Evolutionary conservation across 768 basidiomycete species (phyloP), one percentile per base, ranked within the genome.

Genomic region (Auricularia cornea): DNA sequence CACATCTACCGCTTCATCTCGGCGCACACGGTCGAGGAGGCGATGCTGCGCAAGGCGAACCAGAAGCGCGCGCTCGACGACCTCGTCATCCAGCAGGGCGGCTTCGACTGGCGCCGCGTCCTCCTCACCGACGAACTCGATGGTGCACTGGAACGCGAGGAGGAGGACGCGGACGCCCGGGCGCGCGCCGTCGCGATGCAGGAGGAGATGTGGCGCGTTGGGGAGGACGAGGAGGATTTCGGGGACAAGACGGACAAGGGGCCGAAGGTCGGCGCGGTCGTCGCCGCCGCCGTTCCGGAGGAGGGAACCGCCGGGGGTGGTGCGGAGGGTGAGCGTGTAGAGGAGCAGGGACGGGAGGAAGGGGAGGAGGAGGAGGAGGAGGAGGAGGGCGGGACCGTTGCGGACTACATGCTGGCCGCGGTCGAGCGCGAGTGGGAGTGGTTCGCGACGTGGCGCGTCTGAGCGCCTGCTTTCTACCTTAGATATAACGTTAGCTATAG

Each of bases 1-100:
- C 92, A 97, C 72, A 95, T 98, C 68, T 97, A 96, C 74, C 89
- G 95, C 20, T 93, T 98, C 71, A 87, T 98, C 57, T 92, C 92
- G 11, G 80, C 84, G 64, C 83, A 90, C 74, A 95, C 95, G 0
- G 93, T 98, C 33, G 95, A 98, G 74, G 95, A 98, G 75, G 92
- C 94, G 60, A 90, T 98, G 84, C 83, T 98, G 33, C 88, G 88
- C 66, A 97, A 96, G 73, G 95, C 95, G n/a, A 95, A 98, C 68
- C 95, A 98, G 77, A 98, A 98, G 74, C 88, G 94, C 60, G 85
- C 89, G 10, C 78, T 98, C 63, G 93, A 97, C 72, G 88, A 84
- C 64, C 80, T 97, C 60, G 93, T 98, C 68, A 97, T 98, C 63
- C 92, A 94, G 71, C 87, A 86, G 70, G 95, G 95, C 56, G 92